Conservation (phyloP, 495 filamentous ascomycete species). For the Penicillium bialowiezense region DNA sequence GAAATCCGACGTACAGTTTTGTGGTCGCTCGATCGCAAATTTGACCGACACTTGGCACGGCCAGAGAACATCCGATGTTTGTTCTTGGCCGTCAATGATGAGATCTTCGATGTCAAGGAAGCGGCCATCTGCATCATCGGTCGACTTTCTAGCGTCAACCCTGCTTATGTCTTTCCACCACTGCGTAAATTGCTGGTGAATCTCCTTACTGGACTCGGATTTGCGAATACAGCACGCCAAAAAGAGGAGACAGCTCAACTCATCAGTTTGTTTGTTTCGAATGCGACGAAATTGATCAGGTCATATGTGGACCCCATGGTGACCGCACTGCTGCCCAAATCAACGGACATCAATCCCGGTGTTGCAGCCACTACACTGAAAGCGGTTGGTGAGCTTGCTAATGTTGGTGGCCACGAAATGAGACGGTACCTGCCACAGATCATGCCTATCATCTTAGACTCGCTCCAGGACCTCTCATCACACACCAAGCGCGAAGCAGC, state of each 20-base stretch:
- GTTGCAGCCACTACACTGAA: slow-evolving; percentile 91
- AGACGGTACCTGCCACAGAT: slow-evolving; percentile 78
- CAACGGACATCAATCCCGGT: slow-evolving; percentile 73
- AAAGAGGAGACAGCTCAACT: slow-evolving; percentile 95
- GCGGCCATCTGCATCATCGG: slow-evolving; percentile 95
- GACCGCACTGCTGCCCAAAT: slow-evolving; percentile 82
- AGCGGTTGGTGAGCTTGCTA: slow-evolving; percentile 88
- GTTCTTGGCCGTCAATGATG: slow-evolving; percentile 96
- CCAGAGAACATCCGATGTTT: slow-evolving; percentile 93
- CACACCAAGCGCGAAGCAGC: slow-evolving; percentile 86
- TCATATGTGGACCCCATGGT: slow-evolving; percentile 96
- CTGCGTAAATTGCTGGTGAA: slow-evolving; percentile 92
- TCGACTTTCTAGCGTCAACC: slow-evolving; percentile 84
- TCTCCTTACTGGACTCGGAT: slow-evolving; percentile 90
- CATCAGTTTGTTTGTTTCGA: slow-evolving; percentile 86
- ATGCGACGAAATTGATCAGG: slow-evolving; percentile 85
- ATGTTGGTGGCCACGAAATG: slow-evolving; percentile 90
- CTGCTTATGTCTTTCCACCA: slow-evolving; percentile 94
- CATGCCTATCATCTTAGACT: slow-evolving; percentile 92
- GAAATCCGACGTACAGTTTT: slow-evolving; percentile 87
- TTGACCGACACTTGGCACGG: slow-evolving; percentile 91
- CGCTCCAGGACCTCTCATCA: slow-evolving; percentile 88
- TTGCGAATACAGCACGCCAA: slow-evolving; percentile 87
- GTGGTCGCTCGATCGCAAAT: slow-evolving; percentile 83
- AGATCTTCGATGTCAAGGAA: slow-evolving; percentile 85